Base-by-base conservation (phyloP, 2,329 filamentous ascomycete genomes). In the Colletotrichum limetticola region DNA sequence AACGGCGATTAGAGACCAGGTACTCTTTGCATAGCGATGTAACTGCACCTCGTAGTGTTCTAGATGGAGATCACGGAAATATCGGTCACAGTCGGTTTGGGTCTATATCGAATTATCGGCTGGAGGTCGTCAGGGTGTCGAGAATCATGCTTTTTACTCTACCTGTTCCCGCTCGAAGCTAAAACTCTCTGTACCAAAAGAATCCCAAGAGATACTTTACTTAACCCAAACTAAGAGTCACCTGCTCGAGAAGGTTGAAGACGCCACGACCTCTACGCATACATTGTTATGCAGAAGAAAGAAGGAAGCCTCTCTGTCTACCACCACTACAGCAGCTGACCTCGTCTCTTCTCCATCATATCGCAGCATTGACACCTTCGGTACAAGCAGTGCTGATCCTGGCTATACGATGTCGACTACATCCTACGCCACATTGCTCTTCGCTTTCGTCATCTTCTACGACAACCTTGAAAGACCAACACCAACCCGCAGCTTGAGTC, bases 301-400 rank as follows among this genome's bases (percentile, higher is more conserved):
- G 3, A n/a, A 7, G 4, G 19, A 49, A 4, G 8, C 0, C 16
- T 2, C 1, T 0, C 42, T 19, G 3, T n/a, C 19, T 49, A 19
- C 3, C 19, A 49, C 8, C 16, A 49, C 19, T 9, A 49, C 16
- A n/a, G 19, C 19, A 49, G 42, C 42, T 49, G 16, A n/a, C 8
- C 19, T n/a, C 42, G 19, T 9, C 19, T 49, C 42, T n/a, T 0
- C 37, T 19, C 37, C 37, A 16, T 42, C 5, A 7, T 42, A 16
- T 42, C 37, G 37, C 37, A 42, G 19, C 5, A 42, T 42, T 16
- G 37, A 42, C 37, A 16, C 37, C 37, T 16, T 42, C 37, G 37
- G 37, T 16, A 19, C 37, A 42, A 16, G 37, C 37, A 16, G 14
- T 16, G 3, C 37, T 16, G 16, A 42, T 16, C 5, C 16, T 16